Evolutionary conservation across 768 basidiomycete species (phyloP).

Genomic region (Termitomyces eurrhizus): DNA sequence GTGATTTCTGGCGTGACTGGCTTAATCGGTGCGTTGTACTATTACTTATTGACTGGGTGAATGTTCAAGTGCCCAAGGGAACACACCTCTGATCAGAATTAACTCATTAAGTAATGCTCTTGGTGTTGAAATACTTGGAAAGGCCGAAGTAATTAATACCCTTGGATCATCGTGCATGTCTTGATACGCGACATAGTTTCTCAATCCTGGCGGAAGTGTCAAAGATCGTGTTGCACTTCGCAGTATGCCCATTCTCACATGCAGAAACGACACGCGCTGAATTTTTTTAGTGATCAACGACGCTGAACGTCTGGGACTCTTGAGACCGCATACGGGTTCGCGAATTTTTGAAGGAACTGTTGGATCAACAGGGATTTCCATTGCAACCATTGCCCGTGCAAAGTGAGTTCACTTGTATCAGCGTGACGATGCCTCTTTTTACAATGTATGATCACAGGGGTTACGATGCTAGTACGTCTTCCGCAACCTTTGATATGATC

Average conservation of each 20-base stretch:
- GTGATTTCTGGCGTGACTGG: conserved; percentile 78
- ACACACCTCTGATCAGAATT: conserved; percentile 90
- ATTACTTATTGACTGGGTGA: background rate
- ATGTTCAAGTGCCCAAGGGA: conserved; percentile 48
- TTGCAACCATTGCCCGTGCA: conserved; percentile 89
- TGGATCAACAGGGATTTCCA: conserved; percentile 93
- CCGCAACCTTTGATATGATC: background rate
- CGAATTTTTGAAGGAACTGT: conserved; percentile 97
- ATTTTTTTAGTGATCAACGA: conserved; percentile 79
- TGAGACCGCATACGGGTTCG: conserved; percentile 84
- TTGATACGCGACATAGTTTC: conserved; percentile 48
- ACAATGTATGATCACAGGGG: conserved; percentile 46
- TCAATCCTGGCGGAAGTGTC: conserved; percentile 97
- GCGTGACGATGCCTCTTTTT: background rate
- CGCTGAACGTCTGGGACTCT: conserved; percentile 77
- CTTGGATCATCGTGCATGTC: background rate
- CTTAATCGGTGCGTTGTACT: conserved; percentile 63
- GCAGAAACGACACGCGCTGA: background rate
- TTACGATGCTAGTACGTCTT: conserved; percentile 73
- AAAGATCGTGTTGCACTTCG: conserved; percentile 96
- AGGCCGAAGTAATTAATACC: conserved; percentile 70
- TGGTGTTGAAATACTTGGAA: conserved; percentile 92
- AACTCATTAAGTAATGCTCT: conserved; percentile 87
- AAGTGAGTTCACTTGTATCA: conserved; percentile 44
- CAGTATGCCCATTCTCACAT: conserved; percentile 45